phyloP scores from a whole-genome alignment of 2,329 filamentous ascomycete genomes.

The Trichoderma sp. region DNA sequence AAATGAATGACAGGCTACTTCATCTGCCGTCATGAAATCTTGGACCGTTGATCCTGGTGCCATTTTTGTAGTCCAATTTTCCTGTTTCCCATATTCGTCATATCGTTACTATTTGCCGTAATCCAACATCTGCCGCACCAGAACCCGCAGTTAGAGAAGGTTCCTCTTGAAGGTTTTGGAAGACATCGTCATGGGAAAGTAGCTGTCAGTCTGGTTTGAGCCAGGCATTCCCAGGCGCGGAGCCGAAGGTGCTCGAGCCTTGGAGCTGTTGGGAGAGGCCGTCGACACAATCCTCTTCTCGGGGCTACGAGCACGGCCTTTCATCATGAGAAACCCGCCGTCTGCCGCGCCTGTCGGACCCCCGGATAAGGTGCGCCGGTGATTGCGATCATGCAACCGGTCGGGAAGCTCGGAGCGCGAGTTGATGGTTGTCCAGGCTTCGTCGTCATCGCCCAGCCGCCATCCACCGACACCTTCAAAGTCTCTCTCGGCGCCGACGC shows the following conservation, averaged over 20 bases:
- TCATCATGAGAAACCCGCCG: slow-evolving; percentile 45
- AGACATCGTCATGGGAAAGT: slow-evolving; percentile 40
- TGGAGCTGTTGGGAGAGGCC: slow-evolving; percentile 46
- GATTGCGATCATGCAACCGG: slow-evolving; percentile 38
- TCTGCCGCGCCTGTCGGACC: slow-evolving; percentile 40
- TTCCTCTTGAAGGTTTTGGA: slow-evolving; percentile 34
- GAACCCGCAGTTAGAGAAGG: neutral
- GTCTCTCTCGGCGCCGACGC: slow-evolving; percentile 52
- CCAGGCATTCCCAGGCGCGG: slow-evolving; percentile 30
- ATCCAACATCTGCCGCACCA: neutral
- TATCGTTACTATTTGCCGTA: neutral
- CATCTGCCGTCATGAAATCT: neutral
- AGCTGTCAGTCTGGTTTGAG: slow-evolving; percentile 36
- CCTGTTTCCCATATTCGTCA: neutral
- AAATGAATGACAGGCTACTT: neutral
- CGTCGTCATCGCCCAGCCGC: slow-evolving; percentile 43
- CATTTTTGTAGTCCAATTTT: neutral
- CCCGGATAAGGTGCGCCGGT: slow-evolving; percentile 42
- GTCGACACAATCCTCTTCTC: slow-evolving; percentile 24
- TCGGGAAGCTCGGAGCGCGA: slow-evolving; percentile 51
- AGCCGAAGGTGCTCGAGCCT: slow-evolving; percentile 47
- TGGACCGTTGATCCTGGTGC: neutral
- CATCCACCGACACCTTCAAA: slow-evolving; percentile 61
- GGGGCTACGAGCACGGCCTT: slow-evolving; percentile 37
- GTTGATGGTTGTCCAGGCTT: slow-evolving; percentile 52